Base-by-base conservation (phyloP, 768 basidiomycete species). In the Auricularia heimuer region DNA sequence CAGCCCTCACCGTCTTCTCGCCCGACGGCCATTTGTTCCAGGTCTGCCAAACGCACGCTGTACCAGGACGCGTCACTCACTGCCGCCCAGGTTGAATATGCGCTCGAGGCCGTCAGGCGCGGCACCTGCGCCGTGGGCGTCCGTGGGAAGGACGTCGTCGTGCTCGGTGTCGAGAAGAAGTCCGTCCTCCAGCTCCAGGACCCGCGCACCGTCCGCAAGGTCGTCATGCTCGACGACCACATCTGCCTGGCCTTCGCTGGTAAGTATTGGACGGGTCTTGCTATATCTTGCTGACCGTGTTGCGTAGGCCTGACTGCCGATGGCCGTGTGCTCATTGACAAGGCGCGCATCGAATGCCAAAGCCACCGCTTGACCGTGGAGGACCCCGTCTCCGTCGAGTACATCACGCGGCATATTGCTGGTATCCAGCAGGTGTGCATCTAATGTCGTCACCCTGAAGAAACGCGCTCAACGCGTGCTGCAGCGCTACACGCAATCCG, bases 11-110 rank as follows among this genome's bases (percentile, higher is more conserved):
- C 68, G 94, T 96, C 73, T 96, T 97, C 82, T 97, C 94, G 54
- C 96, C 96, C 66, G 97, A 98, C 80, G 97, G 97, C 18, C 97
- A 99, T 80, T 81, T 99, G 70, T 97, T 98, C 83, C 94, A 98
- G 84, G 94, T 92, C 69, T 29, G 29, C 24, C 14, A 10, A 18
- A 14, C 16, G 34, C 34, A 6, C 33, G 24, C 24, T 33, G 14
- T 10, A 56, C 21, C 56, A 14, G 37, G 37, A 35, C 62, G 47
- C 61, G 35, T 29, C 44, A 3, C 39, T 71, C 71, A 65, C 62
- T 51, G 67, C 72, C 44, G 68, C 72, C 34, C 76, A 98, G 94
- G 97, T 99, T 69, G 97, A 99, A 79, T 99, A 99, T 76, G 97
- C 97, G 12, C 79, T 89, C n/a, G 97, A 99, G 77, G 97, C 97